Conservation (phyloP, 768 basidiomycete species). For the Termitomyces sp. region DNA sequence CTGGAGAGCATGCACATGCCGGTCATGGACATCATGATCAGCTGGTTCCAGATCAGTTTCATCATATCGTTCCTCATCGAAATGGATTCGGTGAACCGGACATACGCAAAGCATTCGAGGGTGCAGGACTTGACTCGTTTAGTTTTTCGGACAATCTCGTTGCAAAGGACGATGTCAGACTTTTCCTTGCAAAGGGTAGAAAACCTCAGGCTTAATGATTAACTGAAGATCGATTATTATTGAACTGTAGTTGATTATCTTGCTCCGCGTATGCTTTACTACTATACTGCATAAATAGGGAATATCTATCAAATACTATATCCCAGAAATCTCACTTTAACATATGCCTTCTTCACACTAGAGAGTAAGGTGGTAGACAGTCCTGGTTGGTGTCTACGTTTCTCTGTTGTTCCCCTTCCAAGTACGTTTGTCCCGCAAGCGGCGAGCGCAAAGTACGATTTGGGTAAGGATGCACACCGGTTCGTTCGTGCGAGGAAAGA, state of each 20-base stretch:
- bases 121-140: slow-evolving; percentile 44
- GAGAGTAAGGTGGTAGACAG: background rate
- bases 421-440: no score
- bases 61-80: slow-evolving; percentile 48
- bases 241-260: background rate
- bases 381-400: background rate
- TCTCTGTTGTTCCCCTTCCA: background rate
- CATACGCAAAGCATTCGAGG: slow-evolving; percentile 45
- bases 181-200: slow-evolving; percentile 56
- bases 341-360: background rate
- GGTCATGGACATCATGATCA: slow-evolving; percentile 7
- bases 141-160: slow-evolving; percentile 28
- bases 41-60: slow-evolving; percentile 24
- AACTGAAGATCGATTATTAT: background rate
- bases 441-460: no score
- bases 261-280: background rate
- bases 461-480: background rate
- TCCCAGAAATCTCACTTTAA: no score
- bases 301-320: no score
- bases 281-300: no score
- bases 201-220: slow-evolving; percentile 18
- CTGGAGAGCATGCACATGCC: slow-evolving; percentile 5
- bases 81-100: slow-evolving; percentile 46
- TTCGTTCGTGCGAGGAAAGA: background rate
- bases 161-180: slow-evolving; percentile 26